Percentiles rank a stretch among this genome's conserved stretches.
These are phyloP conservation scores for Trichophaea hybrida DNA, from an alignment of 2,329 filamentous ascomycete species.

Conservation along the genomic window DNA sequence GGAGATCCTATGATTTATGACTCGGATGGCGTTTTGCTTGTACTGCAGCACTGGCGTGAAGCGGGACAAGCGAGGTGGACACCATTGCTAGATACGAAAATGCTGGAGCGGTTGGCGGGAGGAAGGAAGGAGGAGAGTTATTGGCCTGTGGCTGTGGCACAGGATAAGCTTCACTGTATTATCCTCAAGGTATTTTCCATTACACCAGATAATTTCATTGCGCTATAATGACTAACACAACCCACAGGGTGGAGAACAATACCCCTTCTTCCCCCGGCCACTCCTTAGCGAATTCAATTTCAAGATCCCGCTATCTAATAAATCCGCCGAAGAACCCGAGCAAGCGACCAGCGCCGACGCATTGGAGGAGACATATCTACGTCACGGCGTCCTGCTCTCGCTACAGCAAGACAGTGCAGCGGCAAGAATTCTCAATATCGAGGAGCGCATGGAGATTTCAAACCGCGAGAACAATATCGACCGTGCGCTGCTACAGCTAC, in stretches of 20 bases:
- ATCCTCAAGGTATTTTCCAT: constrained; percentile 54
- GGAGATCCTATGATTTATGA: constrained; percentile 98
- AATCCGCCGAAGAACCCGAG: constrained; percentile 29
- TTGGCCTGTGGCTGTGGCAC: constrained; percentile 87
- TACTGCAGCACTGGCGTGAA: constrained; percentile 79
- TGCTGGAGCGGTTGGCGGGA: constrained; percentile 63
- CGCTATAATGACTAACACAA: background rate
- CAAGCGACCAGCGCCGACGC: constrained; percentile 41
- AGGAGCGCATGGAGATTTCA: constrained; percentile 52
- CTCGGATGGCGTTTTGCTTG: constrained; percentile 72
- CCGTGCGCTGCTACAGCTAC: constrained; percentile 74
- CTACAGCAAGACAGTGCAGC: constrained; percentile 63
- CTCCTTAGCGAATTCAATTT: constrained; percentile 90
- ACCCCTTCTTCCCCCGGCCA: constrained; percentile 83
- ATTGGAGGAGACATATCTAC: constrained; percentile 70
- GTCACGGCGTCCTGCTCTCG: constrained; percentile 54
- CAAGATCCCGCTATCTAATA: constrained; percentile 55
- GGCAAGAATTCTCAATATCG: constrained; percentile 47
- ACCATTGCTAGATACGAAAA: constrained; percentile 77
- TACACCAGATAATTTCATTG: background rate
- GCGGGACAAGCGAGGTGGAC: constrained; percentile 80
- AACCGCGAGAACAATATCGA: constrained; percentile 72
- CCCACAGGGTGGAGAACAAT: constrained; percentile 58
- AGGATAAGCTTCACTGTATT: constrained; percentile 92
- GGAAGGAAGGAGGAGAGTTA: constrained; percentile 82